Evolutionary conservation across 805 yeast genomes (phyloP).

Genomic region (Candida ovalis): DNA sequence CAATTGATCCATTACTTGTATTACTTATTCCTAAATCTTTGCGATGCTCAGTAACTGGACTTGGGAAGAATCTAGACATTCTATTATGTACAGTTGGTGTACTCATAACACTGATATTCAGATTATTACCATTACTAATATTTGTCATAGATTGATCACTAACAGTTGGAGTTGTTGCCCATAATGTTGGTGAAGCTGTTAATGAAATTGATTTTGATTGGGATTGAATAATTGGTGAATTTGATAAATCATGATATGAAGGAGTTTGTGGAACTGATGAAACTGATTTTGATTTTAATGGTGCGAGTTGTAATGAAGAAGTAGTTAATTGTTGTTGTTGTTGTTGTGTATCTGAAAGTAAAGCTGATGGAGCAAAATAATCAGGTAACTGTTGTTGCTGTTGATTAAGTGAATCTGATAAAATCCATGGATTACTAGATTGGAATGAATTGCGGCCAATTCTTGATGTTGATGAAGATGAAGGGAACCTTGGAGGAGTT

Average conservation of each 20-base stretch:
- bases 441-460: constrained; percentile 4
- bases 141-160: neutral
- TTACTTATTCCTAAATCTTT: constrained; percentile 9
- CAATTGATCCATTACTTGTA: constrained; percentile 3
- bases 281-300: neutral
- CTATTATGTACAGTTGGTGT: constrained; percentile 21
- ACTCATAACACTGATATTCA: constrained; percentile 12
- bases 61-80: constrained; percentile 34
- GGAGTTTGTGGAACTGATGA: neutral
- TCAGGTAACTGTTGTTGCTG: neutral
- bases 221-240: neutral
- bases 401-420: neutral
- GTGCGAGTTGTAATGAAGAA: neutral
- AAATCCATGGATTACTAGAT: neutral
- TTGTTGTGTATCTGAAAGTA: neutral
- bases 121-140: constrained; percentile 5
- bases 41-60: constrained; percentile 26
- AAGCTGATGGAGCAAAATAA: neutral
- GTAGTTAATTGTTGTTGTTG: neutral
- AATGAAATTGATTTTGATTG: constrained; percentile 8
- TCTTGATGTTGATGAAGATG: neutral
- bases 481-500: neutral
- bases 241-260: neutral
- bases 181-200: constrained; percentile 23
- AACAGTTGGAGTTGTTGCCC: constrained; percentile 19